These are phyloP conservation scores for Scutellaria baicalensis DNA, from an alignment of 257 asterid species.

Conservation along the genomic window DNA sequence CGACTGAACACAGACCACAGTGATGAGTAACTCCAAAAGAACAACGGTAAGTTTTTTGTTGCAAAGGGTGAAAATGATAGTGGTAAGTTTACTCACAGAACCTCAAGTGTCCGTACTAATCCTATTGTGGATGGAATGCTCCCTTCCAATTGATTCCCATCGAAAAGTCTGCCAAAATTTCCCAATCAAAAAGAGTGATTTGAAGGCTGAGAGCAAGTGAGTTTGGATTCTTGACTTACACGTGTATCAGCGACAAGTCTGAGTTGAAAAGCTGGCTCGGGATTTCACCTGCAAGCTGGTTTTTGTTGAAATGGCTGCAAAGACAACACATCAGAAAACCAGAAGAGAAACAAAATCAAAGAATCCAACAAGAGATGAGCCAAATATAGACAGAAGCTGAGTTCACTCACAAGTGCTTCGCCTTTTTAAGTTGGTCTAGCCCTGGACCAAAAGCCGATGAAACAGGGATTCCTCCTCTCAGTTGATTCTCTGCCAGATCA, in stretches of 20 bases:
- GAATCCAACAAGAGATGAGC: background rate
- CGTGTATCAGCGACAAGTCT: slow-evolving; percentile 71
- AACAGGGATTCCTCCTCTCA: slow-evolving; percentile 75
- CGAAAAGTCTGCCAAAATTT: slow-evolving; percentile 48
- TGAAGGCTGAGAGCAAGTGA: background rate
- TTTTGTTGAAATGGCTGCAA: slow-evolving; percentile 91
- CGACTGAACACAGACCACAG: slow-evolving; percentile 42
- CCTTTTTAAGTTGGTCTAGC: slow-evolving; percentile 74
- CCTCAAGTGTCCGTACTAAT: slow-evolving; percentile 74
- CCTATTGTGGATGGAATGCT: slow-evolving; percentile 68
- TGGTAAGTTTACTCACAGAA: slow-evolving; percentile 69
- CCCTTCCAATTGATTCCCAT: slow-evolving; percentile 68
- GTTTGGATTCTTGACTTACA: slow-evolving; percentile 44
- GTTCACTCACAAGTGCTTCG: slow-evolving; percentile 83
- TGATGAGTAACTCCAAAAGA: background rate
- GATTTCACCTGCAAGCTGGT: slow-evolving; percentile 69
- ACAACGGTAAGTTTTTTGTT: background rate
- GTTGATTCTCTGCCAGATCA: slow-evolving; percentile 81
- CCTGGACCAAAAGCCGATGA: slow-evolving; percentile 63
- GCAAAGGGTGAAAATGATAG: background rate
- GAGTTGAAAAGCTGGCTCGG: slow-evolving; percentile 59
- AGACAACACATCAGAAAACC: slow-evolving; percentile 24
- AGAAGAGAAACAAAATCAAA: background rate
- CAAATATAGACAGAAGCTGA: background rate
- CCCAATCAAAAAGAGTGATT: background rate